phyloP scores from a whole-genome alignment of 1,284 basidiomycete genomes.

The Ceratobasidium sp. region DNA sequence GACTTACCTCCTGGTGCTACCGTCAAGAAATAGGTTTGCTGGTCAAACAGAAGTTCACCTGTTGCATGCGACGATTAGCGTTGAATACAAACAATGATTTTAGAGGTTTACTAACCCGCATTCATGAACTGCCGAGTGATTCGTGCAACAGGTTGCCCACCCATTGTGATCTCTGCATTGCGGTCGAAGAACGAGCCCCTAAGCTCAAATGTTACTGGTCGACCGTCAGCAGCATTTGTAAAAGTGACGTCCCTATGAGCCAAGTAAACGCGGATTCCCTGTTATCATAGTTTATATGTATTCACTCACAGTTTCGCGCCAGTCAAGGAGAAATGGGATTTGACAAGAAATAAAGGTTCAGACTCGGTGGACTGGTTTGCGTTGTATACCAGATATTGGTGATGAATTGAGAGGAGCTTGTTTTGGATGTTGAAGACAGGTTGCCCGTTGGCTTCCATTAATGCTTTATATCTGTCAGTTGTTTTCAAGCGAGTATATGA shows the following conservation, averaged over 20 bases:
- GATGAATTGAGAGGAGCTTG: slow-evolving; percentile 38
- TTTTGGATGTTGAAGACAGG: slow-evolving; percentile 44
- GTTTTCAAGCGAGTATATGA: neutral
- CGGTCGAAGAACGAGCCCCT: slow-evolving; percentile 39
- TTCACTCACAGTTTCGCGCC: slow-evolving; percentile 36
- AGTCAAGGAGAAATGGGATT: slow-evolving; percentile 40
- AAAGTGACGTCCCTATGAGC: slow-evolving; percentile 21
- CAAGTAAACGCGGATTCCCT: too few species aligned
- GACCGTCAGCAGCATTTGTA: slow-evolving; percentile 26
- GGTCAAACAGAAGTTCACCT: slow-evolving; percentile 37
- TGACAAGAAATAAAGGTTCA: slow-evolving; percentile 33
- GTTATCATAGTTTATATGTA: too few species aligned
- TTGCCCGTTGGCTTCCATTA: slow-evolving; percentile 31
- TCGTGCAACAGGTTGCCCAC: slow-evolving; percentile 35
- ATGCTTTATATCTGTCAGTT: slow-evolving; percentile 7
- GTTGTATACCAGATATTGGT: slow-evolving; percentile 37
- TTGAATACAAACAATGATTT: too few species aligned
- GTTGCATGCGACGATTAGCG: neutral
- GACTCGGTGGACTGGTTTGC: slow-evolving; percentile 36
- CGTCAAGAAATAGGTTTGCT: slow-evolving; percentile 42
- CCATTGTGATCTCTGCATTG: slow-evolving; percentile 39
- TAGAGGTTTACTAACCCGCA: slow-evolving; percentile 10
- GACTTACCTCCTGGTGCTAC: slow-evolving; percentile 40
- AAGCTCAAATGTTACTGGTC: slow-evolving; percentile 18
- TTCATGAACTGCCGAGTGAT: slow-evolving; percentile 43